Evolutionary conservation across 1,139 yeast species (phyloP).

Genomic region (Geotrichum carabidarum): DNA sequence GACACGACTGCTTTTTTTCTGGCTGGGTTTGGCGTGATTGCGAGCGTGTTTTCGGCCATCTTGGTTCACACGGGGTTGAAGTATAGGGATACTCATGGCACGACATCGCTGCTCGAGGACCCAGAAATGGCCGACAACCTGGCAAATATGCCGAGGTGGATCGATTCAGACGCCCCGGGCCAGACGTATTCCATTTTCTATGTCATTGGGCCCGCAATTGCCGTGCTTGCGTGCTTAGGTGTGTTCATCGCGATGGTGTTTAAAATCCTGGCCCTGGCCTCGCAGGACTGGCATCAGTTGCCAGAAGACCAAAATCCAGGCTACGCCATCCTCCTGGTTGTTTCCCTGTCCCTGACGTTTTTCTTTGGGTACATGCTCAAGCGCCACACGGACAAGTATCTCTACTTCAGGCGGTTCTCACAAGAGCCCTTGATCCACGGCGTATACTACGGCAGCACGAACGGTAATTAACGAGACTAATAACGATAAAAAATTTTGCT

Average conservation of each 20-base stretch:
- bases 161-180: not conserved
- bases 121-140: not conserved
- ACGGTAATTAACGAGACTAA: not conserved
- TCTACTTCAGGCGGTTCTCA: not conserved
- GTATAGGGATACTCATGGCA: not conserved
- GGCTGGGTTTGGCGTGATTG: not conserved
- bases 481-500: not conserved
- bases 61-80: not conserved
- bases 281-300: not conserved
- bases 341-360: not conserved
- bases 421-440: slow-evolving; percentile 2
- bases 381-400: not conserved
- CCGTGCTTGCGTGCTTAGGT: not conserved
- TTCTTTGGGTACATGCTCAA: not conserved
- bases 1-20: not conserved
- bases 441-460: not conserved
- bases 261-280: not conserved
- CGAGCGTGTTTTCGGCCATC: not conserved
- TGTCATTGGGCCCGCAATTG: not conserved
- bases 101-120: not conserved
- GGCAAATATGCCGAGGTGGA: not conserved
- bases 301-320: not conserved
- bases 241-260: not conserved
- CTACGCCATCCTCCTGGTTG: not conserved
- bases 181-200: not conserved